Conservation (phyloP, 371 early-diverging fungal species). For the Rhizopus delemar region DNA sequence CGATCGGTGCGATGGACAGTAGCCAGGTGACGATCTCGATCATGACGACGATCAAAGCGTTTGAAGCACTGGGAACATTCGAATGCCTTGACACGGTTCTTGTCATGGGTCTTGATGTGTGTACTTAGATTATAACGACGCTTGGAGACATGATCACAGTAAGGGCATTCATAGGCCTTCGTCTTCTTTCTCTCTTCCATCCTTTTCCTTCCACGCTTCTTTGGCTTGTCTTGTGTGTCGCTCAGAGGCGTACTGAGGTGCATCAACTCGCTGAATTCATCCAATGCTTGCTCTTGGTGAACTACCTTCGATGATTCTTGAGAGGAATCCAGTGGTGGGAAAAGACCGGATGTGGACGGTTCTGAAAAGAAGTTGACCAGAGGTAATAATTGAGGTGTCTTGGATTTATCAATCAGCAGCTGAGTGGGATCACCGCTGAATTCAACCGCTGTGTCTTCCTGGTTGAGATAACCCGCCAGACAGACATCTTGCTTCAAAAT, state of each 20-base stretch:
- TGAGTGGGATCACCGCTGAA: conserved; percentile 29
- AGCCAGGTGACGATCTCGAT: conserved; percentile 72
- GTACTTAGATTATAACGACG: conserved; percentile 72
- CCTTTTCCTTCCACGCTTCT: neutral
- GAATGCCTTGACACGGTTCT: conserved; percentile 59
- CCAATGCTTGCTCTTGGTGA: neutral
- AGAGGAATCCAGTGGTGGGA: neutral
- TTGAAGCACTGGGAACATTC: conserved; percentile 55
- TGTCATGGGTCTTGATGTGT: conserved; percentile 72
- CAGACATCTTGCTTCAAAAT: neutral
- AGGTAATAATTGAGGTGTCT: conserved; percentile 6
- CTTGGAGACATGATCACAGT: conserved; percentile 59
- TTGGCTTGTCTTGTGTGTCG: neutral
- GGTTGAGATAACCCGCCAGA: conserved; percentile 14
- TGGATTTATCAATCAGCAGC: conserved; percentile 27
- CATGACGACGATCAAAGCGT: conserved; percentile 64
- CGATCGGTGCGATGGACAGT: conserved; percentile 63
- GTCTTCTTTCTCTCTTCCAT: too few species aligned
- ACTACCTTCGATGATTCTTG: neutral
- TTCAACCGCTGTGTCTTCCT: conserved; percentile 8
- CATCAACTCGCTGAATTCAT: neutral
- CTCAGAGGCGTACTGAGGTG: neutral
- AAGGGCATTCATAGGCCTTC: conserved; percentile 28
- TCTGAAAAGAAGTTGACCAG: too few species aligned
- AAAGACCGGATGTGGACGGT: neutral